A percentile compares a stretch with the other conserved stretches of the same genome.
Conservation (phyloP, 2,329 filamentous ascomycete species). For the Cercospora sp. region DNA sequence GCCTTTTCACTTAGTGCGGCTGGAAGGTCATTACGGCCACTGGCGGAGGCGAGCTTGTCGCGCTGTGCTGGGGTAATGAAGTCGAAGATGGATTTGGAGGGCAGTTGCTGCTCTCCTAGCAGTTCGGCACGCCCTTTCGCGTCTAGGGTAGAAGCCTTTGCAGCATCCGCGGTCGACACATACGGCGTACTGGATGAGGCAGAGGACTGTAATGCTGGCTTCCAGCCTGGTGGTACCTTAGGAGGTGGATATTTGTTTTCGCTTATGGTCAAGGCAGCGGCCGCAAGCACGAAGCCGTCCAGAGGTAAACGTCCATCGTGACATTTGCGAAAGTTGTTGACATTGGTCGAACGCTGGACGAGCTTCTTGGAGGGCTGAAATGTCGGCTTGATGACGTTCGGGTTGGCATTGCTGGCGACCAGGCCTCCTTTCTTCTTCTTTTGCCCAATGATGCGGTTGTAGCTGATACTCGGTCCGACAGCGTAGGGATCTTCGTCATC, state of each 20-base stretch:
- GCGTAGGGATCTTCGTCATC: conserved; percentile 95
- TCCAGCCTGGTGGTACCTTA: conserved; percentile 72
- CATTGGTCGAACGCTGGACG: conserved; percentile 32
- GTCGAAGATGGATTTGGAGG: conserved; percentile 94
- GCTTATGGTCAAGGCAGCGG: conserved; percentile 45
- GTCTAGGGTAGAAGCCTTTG: conserved; percentile 73
- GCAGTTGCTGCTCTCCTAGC: conserved; percentile 76
- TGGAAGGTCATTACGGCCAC: conserved; percentile 75
- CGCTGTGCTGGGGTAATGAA: conserved; percentile 78
- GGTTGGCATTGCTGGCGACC: conserved; percentile 28
- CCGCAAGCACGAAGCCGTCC: conserved; percentile 73
- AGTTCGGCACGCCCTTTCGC: conserved; percentile 74
- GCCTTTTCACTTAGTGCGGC: conserved; percentile 71
- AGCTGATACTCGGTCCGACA: conserved; percentile 85
- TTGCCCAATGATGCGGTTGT: conserved; percentile 76
- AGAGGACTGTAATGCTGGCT: conserved; percentile 52
- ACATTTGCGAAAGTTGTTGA: conserved; percentile 64
- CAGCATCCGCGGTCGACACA: conserved; percentile 72
- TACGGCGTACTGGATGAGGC: conserved; percentile 44
- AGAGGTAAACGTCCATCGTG: conserved; percentile 80
- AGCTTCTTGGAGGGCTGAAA: conserved; percentile 72
- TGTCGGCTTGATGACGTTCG: conserved; percentile 53
- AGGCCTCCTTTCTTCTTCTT: conserved; percentile 68
- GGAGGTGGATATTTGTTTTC: conserved; percentile 63
- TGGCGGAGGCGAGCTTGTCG: conserved; percentile 71